Evolutionary conservation across 2,329 filamentous ascomycete genomes (phyloP), one percentile per base, ranked within the genome.

Genomic region (Sporothrix sp.): DNA sequence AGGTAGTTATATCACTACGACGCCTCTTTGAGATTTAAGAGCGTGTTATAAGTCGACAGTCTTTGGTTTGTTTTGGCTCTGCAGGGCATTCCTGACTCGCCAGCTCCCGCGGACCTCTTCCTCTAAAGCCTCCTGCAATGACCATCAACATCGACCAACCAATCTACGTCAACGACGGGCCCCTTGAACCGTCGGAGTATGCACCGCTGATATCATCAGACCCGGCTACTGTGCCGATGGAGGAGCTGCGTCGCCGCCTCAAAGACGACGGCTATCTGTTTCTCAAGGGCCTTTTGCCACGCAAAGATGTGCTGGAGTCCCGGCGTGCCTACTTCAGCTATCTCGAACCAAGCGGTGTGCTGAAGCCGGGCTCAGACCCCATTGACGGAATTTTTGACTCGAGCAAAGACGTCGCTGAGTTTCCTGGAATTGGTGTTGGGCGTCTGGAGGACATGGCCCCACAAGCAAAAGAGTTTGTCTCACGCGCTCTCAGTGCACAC

Each of bases 371-470:
- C 32, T 75, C 73, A 0, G 60, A 68, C 4, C 67, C 74, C 0
- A 69, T 76, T 0, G 67, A 77, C 1, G 77, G 78, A 0, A 70
- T 80, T 50, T 81, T 78, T 57, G 68, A 77, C 58, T 44, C 63
- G 0, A 50, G 62, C 0, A 71, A 71, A 49, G 60, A 68, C 33
- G 62, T 65, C 10, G 59, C 64, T 14, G 65, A 74, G 35, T 77
- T 68, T 51, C 73, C 73, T 0, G 73, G 73, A 1, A 76, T 81
- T 50, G 77, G 77, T 2, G 73, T 75, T 1, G 75, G 75, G 0
- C 67, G 72, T 68, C 57, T 61, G 1, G 60, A 64, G 3, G 65
- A 66, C 51, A 66, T 35, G 59, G 63, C 33, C 9, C 40, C 38
- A 8, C 40, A 47, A 14, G 32, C 40, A 2, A 18, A 35, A 7